Base-by-base conservation (phyloP, 179 eudicot species). In the Amaranthus tricolor region DNA sequence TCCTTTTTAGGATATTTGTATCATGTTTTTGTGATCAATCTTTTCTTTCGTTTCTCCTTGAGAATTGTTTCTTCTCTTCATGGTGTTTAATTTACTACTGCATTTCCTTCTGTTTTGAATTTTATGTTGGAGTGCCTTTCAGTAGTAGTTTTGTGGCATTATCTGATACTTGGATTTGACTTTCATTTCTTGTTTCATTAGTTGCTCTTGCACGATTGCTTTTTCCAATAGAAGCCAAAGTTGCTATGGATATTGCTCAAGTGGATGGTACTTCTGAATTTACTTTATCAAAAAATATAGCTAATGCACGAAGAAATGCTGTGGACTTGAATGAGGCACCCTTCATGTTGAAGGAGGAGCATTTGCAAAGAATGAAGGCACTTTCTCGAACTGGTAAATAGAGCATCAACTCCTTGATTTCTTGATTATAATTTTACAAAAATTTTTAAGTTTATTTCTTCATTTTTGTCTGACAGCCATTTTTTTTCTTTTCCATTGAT, bases 211-310 rank as follows among this genome's bases (percentile, higher is more conserved):
- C 98, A 17, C 88, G 84, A 71, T 79, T 88, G 50, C 86, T 91
- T 16, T 93, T 91, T 77, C 98, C 98, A 48, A 84, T 78, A 91
- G 94, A 93, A 82, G 98, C 98, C 44, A 91, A 88, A 80, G 96
- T 93, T 57, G 94, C 94, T 40, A 93, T 93, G 98, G 98, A 93
- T 68, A 91, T 91, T 80, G 98, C 98, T 81, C 94, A 91, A 76
- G 98, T 93, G 59, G 92, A 89, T 80, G 96, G 89, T 14, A 93
- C 96, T 68, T 85, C 87, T 16, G 96, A 91, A 69, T 86, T 89
- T 65, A 81, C 83, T 6, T 60, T 88, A 65, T 77, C 86, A 7
- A 85, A 82, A 69, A 81, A 84, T 50, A 68, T 85, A 77, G 84
- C 84, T 77, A 82, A 73, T 72, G 86, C 88, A 12, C 85, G 66